Percentiles rank a stretch among this genome's conserved stretches.
phyloP scores from a whole-genome alignment of 257 asterid species.

The Solanum infundibuliforme region DNA sequence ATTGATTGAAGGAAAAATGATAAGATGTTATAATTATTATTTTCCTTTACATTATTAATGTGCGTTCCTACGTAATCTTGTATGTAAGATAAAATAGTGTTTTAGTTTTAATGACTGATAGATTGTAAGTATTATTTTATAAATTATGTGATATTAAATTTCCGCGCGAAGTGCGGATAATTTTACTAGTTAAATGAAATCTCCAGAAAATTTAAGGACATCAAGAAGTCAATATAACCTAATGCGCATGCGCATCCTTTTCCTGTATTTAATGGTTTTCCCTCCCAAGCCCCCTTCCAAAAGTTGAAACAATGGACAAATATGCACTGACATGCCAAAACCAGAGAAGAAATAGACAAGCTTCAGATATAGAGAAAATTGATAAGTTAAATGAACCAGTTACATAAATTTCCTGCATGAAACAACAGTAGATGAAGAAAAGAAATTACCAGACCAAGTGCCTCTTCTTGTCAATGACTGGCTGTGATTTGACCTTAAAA shows the following conservation, averaged over 20 bases:
- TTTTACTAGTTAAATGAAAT: not conserved
- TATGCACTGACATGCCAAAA: not conserved
- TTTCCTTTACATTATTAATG: no score
- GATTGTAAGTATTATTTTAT: no score
- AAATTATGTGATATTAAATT: no score
- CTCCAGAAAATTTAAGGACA: not conserved
- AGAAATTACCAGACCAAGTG: constrained; percentile 78
- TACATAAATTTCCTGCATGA: not conserved
- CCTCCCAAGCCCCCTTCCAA: not conserved
- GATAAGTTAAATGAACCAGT: not conserved
- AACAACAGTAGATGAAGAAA: constrained; percentile 4
- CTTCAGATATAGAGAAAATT: not conserved
- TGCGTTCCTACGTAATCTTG: no score
- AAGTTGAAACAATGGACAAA: not conserved
- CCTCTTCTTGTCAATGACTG: constrained; percentile 72
- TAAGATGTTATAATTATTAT: no score
- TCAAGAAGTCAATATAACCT: not conserved
- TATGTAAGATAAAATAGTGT: no score
- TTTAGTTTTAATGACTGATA: no score
- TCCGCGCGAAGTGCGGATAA: no score
- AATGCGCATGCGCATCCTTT: not conserved
- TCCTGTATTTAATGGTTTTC: not conserved
- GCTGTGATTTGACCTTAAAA: constrained; percentile 80
- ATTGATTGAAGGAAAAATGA: no score
- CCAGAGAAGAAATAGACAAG: not conserved